Evolutionary conservation across 306 rosid genomes (phyloP), one percentile per base, ranked within the genome.

Genomic region (Sechiopsis laciniata): DNA sequence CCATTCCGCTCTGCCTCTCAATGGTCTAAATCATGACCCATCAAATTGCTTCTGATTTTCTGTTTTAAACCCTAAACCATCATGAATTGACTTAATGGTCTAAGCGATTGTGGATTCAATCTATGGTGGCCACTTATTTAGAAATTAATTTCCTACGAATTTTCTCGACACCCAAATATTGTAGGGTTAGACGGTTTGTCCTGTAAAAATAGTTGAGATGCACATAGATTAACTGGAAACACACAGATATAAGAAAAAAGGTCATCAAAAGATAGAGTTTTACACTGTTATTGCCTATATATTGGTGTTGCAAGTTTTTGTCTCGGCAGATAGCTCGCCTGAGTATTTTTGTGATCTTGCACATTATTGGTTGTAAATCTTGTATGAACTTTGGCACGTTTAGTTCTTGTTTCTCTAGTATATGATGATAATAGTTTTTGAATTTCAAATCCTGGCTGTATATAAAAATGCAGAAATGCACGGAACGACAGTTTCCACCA

Each of bases 401-500:
- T 48, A 5, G 40, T 21, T 67, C 20, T 42, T 19, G 32, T 20
- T 46, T 48, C 37, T 46, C 32, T 19, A 17, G 45, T 37, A 10
- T 8, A 67, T 45, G 15, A 8, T 21, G 37, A 21, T 20, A 13
- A 14, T 45, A 68, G 7, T 11, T 46, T 67, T 46, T 21, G 56
- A 46, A 20, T 10, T 68, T 40, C 57, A 48, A 68, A 20, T 46
- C 40, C 73, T 68, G 56, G 50, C 42, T 68, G 52, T 57, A 57
- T 21, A n/a, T 84, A 84, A 68, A 21, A 55, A 12, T 68, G 86
- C 96, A 94, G 99, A 88, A 87, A 76, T 94, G 99, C 78, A 91
- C 99, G n/a, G 99, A 91, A 71, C 83, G 99, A 65, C 99, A 84
- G 58, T 89, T 90, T 77, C 92, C 99, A 32, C 99, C 96, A 2